phyloP scores from a whole-genome alignment of 306 rosid genomes.

The Cucumis cinereus region DNA sequence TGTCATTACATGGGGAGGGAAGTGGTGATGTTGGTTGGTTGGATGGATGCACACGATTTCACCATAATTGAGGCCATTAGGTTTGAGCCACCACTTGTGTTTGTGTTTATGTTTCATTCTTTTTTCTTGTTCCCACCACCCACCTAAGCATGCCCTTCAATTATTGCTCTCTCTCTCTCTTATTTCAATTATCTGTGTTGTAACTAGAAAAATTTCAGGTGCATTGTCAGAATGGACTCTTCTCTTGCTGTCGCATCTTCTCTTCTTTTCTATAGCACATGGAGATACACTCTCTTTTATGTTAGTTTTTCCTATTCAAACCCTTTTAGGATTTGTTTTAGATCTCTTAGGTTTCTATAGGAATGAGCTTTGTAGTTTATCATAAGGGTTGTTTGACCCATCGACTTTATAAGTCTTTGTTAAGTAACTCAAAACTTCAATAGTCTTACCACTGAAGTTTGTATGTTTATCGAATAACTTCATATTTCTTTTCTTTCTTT shows the following conservation, averaged over 20 bases:
- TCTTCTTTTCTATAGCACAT: not conserved
- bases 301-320: not conserved
- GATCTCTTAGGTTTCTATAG: not conserved
- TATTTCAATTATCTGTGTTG: not conserved
- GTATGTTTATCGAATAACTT: too few species aligned
- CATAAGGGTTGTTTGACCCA: not conserved
- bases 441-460: too few species aligned
- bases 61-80: slow-evolving; percentile 3
- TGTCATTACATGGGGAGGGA: not conserved
- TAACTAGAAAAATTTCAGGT: not conserved
- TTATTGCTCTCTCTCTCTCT: not conserved
- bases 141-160: not conserved
- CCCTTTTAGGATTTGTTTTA: not conserved
- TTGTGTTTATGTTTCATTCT: not conserved
- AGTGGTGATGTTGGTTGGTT: slow-evolving; percentile 10
- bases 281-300: not conserved
- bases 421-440: too few species aligned
- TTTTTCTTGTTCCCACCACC: slow-evolving; percentile 3
- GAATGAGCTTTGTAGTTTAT: not conserved
- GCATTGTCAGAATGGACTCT: slow-evolving; percentile 8
- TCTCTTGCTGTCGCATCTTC: not conserved
- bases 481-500: too few species aligned
- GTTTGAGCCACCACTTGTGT: slow-evolving; percentile 4
- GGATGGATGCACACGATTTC: slow-evolving; percentile 5
- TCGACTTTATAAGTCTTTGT: too few species aligned